Evolutionary conservation across 1,284 basidiomycete genomes (phyloP).

Genomic region (Trametes versicolor): DNA sequence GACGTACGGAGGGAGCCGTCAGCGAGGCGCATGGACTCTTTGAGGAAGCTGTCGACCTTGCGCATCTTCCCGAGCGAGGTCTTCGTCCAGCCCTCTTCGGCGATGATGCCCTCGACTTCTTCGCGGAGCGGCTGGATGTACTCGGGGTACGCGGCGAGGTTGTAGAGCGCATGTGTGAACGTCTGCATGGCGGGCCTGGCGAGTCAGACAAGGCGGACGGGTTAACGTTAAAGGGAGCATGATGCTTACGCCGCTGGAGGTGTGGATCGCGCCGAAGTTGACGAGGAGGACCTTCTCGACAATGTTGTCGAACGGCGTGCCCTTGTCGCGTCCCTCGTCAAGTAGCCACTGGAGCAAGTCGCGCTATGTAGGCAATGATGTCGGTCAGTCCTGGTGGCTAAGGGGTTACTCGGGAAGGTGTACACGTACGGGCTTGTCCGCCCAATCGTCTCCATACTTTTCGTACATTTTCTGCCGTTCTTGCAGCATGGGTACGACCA

Average conservation of each 20-base stretch:
- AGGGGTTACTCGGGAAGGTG: background rate
- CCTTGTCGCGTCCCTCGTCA: constrained; percentile 35
- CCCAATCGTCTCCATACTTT: constrained; percentile 49
- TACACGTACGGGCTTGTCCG: constrained; percentile 49
- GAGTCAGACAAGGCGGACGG: background rate
- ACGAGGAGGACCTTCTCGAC: constrained; percentile 35
- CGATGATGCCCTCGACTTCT: constrained; percentile 34
- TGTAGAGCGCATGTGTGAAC: constrained; percentile 40
- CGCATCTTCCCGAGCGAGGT: constrained; percentile 37
- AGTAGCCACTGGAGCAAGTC: constrained; percentile 38
- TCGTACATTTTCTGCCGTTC: constrained; percentile 50
- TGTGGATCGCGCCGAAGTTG: constrained; percentile 40
- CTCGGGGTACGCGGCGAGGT: constrained; percentile 37
- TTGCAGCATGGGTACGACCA: constrained; percentile 47
- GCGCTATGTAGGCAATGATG: constrained; percentile 16
- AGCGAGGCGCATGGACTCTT: constrained; percentile 36
- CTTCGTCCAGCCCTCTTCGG: constrained; percentile 37
- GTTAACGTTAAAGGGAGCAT: background rate
- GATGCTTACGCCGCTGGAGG: constrained; percentile 32
- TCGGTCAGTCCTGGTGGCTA: background rate
- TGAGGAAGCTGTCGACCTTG: constrained; percentile 42
- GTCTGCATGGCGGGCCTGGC: constrained; percentile 19
- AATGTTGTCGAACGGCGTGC: constrained; percentile 29
- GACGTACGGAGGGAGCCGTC: constrained; percentile 28
- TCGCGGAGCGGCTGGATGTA: constrained; percentile 38